A percentile compares a stretch with the other conserved stretches of the same genome.
Conservation (phyloP, 164 flowering plant genomes). For the Buxus sempervirens region DNA sequence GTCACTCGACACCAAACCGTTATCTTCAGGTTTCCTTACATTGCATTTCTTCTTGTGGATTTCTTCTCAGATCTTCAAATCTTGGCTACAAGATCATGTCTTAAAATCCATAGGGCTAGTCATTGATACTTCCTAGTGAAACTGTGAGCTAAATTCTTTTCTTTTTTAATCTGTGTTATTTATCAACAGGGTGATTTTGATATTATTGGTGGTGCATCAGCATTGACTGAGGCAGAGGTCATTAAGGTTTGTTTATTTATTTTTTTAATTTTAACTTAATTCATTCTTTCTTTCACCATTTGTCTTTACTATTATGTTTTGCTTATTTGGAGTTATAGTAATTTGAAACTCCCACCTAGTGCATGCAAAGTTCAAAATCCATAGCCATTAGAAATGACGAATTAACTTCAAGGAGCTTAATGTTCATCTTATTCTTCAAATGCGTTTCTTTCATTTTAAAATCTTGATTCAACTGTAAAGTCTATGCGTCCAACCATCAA, state of each 20-base stretch:
- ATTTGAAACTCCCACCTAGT: too few species aligned
- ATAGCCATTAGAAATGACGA: too few species aligned
- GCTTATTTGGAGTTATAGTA: too few species aligned
- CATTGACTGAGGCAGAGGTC: conserved; percentile 83
- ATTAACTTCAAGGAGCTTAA: too few species aligned
- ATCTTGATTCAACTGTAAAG: too few species aligned
- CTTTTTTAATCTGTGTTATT: not conserved
- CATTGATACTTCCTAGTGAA: not conserved
- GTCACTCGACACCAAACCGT: conserved; percentile 88
- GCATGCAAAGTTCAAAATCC: too few species aligned
- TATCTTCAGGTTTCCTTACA: conserved; percentile 72
- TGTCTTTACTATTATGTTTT: not conserved
- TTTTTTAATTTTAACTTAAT: conserved; percentile 25
- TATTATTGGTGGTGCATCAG: conserved; percentile 80
- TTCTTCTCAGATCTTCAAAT: not conserved
- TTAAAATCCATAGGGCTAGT: too few species aligned
- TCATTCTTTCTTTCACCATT: not conserved
- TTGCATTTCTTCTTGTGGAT: not conserved
- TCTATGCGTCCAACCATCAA: too few species aligned
- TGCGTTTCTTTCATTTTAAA: too few species aligned
- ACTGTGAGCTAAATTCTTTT: not conserved
- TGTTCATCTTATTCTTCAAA: too few species aligned
- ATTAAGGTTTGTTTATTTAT: conserved; percentile 86
- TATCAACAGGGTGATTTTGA: conserved; percentile 82
- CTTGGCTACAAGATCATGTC: too few species aligned